Base-by-base conservation (phyloP, 2,329 filamentous ascomycete species). In the Chrysoporthe austroafricana region DNA sequence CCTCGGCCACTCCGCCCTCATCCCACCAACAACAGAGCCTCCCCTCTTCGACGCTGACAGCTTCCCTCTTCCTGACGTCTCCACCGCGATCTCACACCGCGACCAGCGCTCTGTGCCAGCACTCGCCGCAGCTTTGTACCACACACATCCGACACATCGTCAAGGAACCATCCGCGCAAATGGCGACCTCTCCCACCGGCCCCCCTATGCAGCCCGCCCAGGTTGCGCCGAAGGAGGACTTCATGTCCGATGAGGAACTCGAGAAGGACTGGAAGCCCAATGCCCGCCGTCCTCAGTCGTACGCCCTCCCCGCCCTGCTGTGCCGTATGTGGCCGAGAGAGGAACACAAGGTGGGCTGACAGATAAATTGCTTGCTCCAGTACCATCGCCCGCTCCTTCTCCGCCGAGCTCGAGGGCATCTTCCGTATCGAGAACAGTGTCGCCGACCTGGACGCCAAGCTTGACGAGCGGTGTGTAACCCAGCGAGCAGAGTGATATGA, bases 381-480 rank as follows among this genome's bases (percentile, higher is more conserved):
- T 71, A 96, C 92, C 70, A 89, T 97, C 79, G 94, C 94, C 64
- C 91, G 89, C 74, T 93, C 91, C 76, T 97, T 97, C 81, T 95
- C 93, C 69, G 84, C 89, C 57, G 92, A 95, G 77, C 85, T 97
- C 70, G 91, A 95, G 83, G 91, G 93, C 77, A 91, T 96, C 73
- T 97, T 97, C 83, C 91, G 91, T 75, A 90, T 97, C 76, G 92
- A 96, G 73, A 91, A 89, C 79, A 90, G 90, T 73, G 77, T 96
- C 68, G 88, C 90, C 75, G 86, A 91, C 70, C 70, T 77, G 42
- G 75, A 75, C 69, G 72, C 90, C 77, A 88, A 91, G 72, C 88
- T 97, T 69, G 87, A 93, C 77, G 87, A 93, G 79, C 95, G 94
- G 94, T 97, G 83, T 76, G 90, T 81, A 52, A 58, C 66, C 66